Conservation (phyloP, 1,284 basidiomycete genomes). For the Fomes fomentarius region DNA sequence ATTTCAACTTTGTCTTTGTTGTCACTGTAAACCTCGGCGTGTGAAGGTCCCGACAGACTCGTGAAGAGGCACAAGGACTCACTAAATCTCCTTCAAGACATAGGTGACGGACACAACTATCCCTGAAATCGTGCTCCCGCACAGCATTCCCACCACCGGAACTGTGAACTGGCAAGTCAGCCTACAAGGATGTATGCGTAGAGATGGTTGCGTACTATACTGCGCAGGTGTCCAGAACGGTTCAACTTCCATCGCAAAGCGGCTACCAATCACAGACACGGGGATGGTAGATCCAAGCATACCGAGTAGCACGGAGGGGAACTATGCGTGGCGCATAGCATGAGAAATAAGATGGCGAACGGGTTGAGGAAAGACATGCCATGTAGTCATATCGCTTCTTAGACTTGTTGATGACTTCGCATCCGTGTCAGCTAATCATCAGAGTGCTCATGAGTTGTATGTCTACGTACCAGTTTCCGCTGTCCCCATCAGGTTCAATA, state of each 20-base stretch:
- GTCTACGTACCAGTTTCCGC: conserved; percentile 57
- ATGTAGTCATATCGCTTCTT: conserved; percentile 75
- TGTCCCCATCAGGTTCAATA: conserved; percentile 76
- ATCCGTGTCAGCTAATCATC: not conserved
- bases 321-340: too few species aligned
- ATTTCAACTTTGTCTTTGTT: conserved; percentile 84
- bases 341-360: not conserved
- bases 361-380: conserved; percentile 43
- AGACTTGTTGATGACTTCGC: conserved; percentile 68
- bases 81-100: conserved; percentile 70
- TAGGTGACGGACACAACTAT: conserved; percentile 72
- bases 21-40: conserved; percentile 50
- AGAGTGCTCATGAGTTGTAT: not conserved
- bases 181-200: conserved; percentile 28
- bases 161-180: conserved; percentile 45
- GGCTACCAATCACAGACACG: conserved; percentile 74
- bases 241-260: conserved; percentile 75
- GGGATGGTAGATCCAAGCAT: conserved; percentile 81
- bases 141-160: conserved; percentile 87
- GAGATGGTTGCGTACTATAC: conserved; percentile 67
- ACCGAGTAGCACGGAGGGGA: conserved; percentile 65
- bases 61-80: conserved; percentile 23
- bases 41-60: not conserved
- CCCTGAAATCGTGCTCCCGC: conserved; percentile 77
- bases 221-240: conserved; percentile 85